These are phyloP conservation scores for Encephalitozoon romaleae DNA, from an alignment of 371 early-diverging fungal species.

Conservation along the genomic window DNA sequence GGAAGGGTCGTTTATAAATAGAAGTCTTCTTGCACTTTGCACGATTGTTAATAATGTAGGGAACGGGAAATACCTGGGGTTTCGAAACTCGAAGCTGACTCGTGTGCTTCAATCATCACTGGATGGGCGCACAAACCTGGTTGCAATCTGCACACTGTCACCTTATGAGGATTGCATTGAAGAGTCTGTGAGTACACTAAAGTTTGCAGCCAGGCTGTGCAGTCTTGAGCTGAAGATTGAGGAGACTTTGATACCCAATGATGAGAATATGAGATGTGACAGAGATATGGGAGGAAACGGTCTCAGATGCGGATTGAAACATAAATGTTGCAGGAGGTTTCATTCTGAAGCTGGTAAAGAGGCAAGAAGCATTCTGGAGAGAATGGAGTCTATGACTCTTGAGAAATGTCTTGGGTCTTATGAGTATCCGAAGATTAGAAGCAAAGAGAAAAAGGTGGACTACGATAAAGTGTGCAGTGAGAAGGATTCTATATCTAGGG, in stretches of 20 bases:
- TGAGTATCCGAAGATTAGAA: neutral
- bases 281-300: neutral
- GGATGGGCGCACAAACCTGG: constrained; percentile 67
- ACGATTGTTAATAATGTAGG: constrained; percentile 57
- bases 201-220: constrained; percentile 69
- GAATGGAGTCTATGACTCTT: neutral
- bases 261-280: neutral
- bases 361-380: neutral
- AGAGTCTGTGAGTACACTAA: constrained; percentile 78
- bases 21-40: constrained; percentile 58
- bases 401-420: neutral
- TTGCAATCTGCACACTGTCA: constrained; percentile 76
- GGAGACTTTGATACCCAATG: neutral
- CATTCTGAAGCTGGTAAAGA: neutral
- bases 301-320: neutral
- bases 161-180: constrained; percentile 69
- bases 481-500: neutral
- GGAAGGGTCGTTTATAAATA: constrained; percentile 64
- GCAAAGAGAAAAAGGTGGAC: neutral
- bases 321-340: neutral
- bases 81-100: constrained; percentile 78
- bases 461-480: neutral
- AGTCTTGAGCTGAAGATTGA: constrained; percentile 31
- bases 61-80: constrained; percentile 68
- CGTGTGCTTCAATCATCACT: constrained; percentile 72